Conservation (phyloP, 2,329 filamentous ascomycete species). For the Penicillium paneum region DNA sequence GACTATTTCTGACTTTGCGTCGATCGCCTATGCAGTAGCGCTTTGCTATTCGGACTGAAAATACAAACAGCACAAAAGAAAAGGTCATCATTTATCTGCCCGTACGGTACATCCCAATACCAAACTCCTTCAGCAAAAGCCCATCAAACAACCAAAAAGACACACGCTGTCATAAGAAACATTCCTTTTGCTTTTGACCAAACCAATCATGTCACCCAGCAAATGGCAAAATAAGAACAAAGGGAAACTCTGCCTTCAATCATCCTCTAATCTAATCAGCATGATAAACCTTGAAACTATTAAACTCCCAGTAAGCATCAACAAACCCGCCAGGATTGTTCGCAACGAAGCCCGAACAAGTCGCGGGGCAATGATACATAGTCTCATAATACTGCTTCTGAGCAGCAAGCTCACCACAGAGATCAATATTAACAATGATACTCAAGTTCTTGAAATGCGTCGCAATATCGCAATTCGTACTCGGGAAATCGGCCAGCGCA, state of each 20-base stretch:
- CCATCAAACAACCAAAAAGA: neutral
- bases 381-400: slow-evolving; percentile 31
- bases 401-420: slow-evolving; percentile 58
- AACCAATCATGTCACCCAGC: neutral
- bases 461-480: slow-evolving; percentile 58
- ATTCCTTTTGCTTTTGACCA: neutral
- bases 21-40: too few species aligned
- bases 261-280: slow-evolving; percentile 15
- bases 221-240: neutral
- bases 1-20: neutral
- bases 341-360: slow-evolving; percentile 57
- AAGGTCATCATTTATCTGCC: neutral
- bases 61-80: neutral
- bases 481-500: slow-evolving; percentile 63
- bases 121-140: neutral
- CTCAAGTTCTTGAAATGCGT: slow-evolving; percentile 63
- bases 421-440: slow-evolving; percentile 64
- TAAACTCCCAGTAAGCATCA: slow-evolving; percentile 65
- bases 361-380: slow-evolving; percentile 47
- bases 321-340: slow-evolving; percentile 56
- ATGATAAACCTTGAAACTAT: slow-evolving; percentile 57
- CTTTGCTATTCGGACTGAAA: neutral
- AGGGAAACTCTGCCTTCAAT: neutral
- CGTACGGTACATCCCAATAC: neutral
- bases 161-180: neutral